phyloP scores from a whole-genome alignment of 805 yeast species.

The Candida jianshihensis region DNA sequence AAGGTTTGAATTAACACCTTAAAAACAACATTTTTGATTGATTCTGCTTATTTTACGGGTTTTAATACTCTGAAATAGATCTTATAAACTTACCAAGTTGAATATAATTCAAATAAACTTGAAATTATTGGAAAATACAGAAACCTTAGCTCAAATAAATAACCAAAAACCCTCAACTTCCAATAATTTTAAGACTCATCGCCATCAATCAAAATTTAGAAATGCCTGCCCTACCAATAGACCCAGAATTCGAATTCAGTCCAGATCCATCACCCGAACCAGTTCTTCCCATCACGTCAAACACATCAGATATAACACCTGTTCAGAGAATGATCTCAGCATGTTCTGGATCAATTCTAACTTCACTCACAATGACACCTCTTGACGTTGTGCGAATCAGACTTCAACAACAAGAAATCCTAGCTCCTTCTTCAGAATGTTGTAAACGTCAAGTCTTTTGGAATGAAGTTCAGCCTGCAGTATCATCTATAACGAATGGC shows the following conservation, averaged over 20 bases:
- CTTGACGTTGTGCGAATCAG: constrained; percentile 75
- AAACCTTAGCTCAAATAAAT: too few species aligned
- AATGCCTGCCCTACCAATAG: neutral
- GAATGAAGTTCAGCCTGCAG: constrained; percentile 24
- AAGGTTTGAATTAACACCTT: too few species aligned
- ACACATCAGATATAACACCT: constrained; percentile 33
- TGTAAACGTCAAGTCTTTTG: constrained; percentile 31
- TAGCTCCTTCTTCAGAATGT: constrained; percentile 38
- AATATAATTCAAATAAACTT: too few species aligned
- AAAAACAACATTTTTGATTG: too few species aligned
- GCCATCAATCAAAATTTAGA: neutral
- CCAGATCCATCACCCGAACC: neutral
- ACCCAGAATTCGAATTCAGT: neutral
- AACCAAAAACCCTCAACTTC: neutral
- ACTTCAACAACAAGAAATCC: constrained; percentile 67
- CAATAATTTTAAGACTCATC: neutral
- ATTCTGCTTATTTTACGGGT: too few species aligned
- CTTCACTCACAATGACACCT: constrained; percentile 72
- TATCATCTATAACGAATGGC: too few species aligned
- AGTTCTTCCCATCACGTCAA: constrained; percentile 2
- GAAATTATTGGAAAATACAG: too few species aligned
- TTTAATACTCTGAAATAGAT: too few species aligned
- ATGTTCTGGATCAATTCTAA: constrained; percentile 64
- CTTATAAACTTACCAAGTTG: too few species aligned
- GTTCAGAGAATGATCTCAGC: constrained; percentile 72